phyloP scores from a whole-genome alignment of 2,329 filamentous ascomycete species.

The Lanzia echinophila region DNA sequence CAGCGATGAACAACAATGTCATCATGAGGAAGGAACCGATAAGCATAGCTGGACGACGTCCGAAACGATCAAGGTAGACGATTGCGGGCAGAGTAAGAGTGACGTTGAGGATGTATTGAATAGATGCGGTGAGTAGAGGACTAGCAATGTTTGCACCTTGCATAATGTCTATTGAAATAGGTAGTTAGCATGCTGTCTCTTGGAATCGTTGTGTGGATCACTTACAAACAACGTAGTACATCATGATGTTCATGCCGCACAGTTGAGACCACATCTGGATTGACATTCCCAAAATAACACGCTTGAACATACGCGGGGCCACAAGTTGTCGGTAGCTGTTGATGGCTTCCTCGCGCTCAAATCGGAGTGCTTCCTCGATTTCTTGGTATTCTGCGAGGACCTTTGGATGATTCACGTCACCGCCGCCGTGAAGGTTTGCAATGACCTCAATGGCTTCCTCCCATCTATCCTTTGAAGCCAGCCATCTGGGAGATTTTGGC shows the following conservation, averaged over 20 bases:
- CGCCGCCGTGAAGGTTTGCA: slow-evolving; percentile 50
- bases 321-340: slow-evolving; percentile 66
- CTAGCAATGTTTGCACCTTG: slow-evolving; percentile 51
- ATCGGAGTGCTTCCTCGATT: slow-evolving; percentile 66
- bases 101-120: slow-evolving; percentile 75
- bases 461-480: slow-evolving; percentile 61
- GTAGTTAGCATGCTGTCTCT: not conserved
- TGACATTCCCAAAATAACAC: slow-evolving; percentile 63
- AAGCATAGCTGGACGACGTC: slow-evolving; percentile 61
- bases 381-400: slow-evolving; percentile 59
- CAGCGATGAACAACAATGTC: slow-evolving; percentile 54
- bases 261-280: slow-evolving; percentile 72
- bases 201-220: not conserved
- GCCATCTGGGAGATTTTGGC: slow-evolving; percentile 61
- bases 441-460: slow-evolving; percentile 56
- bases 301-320: slow-evolving; percentile 63
- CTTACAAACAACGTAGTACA: slow-evolving; percentile 59
- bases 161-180: slow-evolving; percentile 50
- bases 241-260: slow-evolving; percentile 69
- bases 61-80: slow-evolving; percentile 68
- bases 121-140: slow-evolving; percentile 58
- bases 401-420: slow-evolving; percentile 48
- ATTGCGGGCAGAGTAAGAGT: slow-evolving; percentile 70
- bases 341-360: slow-evolving; percentile 64
- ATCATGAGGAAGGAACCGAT: slow-evolving; percentile 56